Base-by-base conservation (phyloP, 2,329 filamentous ascomycete species). In the Fusarium succisae region DNA sequence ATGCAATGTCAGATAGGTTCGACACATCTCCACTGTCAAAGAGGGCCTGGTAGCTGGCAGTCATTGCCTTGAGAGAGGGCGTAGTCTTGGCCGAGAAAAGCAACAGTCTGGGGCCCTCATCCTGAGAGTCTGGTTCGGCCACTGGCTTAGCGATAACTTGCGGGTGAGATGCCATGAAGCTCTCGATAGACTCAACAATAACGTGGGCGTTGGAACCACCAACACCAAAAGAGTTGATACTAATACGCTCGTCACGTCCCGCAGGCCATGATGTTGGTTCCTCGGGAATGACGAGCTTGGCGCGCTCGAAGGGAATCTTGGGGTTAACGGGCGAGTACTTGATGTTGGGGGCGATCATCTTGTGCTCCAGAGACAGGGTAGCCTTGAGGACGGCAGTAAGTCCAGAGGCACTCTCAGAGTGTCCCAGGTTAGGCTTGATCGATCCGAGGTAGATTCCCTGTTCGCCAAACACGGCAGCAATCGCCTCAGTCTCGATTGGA, bases 361-460 rank as follows among this genome's bases (percentile, higher is more conserved):
- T 67, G 22, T 80, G 69, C 68, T 84, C 79, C 4, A 84, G 63
- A 5, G 78, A 70, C 14, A 83, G 43, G 5, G 81, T 24, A 2
- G 28, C 48, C 30, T 62, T 62, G 41, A 43, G 41, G 14, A 43
- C 14, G 41, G 41, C 41, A 10, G 41, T 53, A 15, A 53, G n/a
- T 11, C 48, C 48, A n/a, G 48, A 53, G 10, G 48, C 48, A 53
- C 32, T 24, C n/a, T 24, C 48, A 11, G 48, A 53, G n/a, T 53
- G 32, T 8, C 48, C 48, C 17, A 53, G 15, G 30, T 53, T 53
- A 13, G 48, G 32, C 32, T 53, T 53, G 22, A 53, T n/a, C 12
- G 48, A 53, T 14, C 30, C n/a, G 30, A 53, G 22, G 48, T 53
- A 43, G 22, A 43, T 24, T 10, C 41, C 41, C n/a, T 43, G n/a